A percentile compares a stretch with the other conserved stretches of the same genome.
These are phyloP conservation scores for Myxozyma neotropica DNA, from an alignment of 805 yeast genomes.

Conservation along the genomic window DNA sequence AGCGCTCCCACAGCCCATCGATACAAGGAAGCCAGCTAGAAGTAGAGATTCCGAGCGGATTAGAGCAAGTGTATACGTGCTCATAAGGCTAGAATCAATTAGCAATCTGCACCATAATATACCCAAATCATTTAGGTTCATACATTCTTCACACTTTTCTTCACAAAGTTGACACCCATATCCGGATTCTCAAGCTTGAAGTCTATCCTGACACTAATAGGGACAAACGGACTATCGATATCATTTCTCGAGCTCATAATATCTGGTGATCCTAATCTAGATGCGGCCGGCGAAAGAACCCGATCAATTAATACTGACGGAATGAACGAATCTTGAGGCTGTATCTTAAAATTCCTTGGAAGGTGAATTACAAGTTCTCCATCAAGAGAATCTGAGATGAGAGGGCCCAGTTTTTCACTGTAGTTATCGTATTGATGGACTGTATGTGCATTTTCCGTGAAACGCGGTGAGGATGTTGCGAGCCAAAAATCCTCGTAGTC, in stretches of 20 bases:
- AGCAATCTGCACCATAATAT: not conserved
- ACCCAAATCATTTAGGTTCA: not conserved
- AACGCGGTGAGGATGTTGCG: slow-evolving; percentile 37
- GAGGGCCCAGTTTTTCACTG: slow-evolving; percentile 38
- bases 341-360: slow-evolving; percentile 67
- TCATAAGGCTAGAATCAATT: slow-evolving; percentile 15
- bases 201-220: slow-evolving; percentile 68
- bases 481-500: slow-evolving; percentile 57
- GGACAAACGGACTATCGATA: slow-evolving; percentile 58
- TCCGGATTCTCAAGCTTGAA: slow-evolving; percentile 66
- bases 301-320: slow-evolving; percentile 9
- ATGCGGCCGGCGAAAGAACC: slow-evolving; percentile 33
- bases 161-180: slow-evolving; percentile 75
- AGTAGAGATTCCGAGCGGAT: slow-evolving; percentile 76
- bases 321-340: slow-evolving; percentile 52
- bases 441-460: slow-evolving; percentile 26
- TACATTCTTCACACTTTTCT: slow-evolving; percentile 37
- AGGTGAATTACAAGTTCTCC: slow-evolving; percentile 66
- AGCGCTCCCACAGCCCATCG: slow-evolving; percentile 82
- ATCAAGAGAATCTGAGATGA: slow-evolving; percentile 55
- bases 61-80: slow-evolving; percentile 74
- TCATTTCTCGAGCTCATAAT: slow-evolving; percentile 40
- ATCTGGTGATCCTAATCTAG: slow-evolving; percentile 28
- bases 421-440: slow-evolving; percentile 37
- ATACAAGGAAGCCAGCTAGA: slow-evolving; percentile 98